These are phyloP conservation scores for Cercospora janseana DNA, from an alignment of 2,329 filamentous ascomycete genomes.

Conservation along the genomic window DNA sequence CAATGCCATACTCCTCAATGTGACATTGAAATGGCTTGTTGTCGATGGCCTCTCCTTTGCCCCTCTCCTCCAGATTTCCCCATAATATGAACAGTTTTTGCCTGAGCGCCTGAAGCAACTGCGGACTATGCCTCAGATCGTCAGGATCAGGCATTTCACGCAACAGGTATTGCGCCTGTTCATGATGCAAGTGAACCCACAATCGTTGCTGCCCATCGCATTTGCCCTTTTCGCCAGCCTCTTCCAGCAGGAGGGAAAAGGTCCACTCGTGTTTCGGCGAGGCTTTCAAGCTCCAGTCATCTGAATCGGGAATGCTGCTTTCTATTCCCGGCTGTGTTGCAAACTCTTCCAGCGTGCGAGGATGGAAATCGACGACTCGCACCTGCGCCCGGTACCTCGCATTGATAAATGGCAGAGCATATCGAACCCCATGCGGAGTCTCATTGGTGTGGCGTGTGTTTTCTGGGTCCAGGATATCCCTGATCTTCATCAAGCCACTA, in stretches of 20 bases:
- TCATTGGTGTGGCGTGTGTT: conserved; percentile 48
- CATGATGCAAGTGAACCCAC: conserved; percentile 67
- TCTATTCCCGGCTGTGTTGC: conserved; percentile 39
- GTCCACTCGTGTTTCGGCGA: conserved; percentile 70
- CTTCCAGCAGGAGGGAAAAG: conserved; percentile 77
- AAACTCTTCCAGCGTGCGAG: conserved; percentile 69
- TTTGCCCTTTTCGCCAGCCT: conserved; percentile 44
- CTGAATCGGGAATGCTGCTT: conserved; percentile 17
- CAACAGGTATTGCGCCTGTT: conserved; percentile 57
- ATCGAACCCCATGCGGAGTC: conserved; percentile 33
- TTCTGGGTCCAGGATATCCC: conserved; percentile 50
- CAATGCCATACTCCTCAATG: conserved; percentile 45
- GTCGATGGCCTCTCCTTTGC: conserved; percentile 19
- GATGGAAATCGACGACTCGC: conserved; percentile 80
- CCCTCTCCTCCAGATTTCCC: conserved; percentile 74
- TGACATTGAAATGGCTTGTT: conserved; percentile 49
- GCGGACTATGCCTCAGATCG: conserved; percentile 57
- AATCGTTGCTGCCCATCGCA: conserved; percentile 38
- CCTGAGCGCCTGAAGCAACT: conserved; percentile 55
- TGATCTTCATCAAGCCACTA: conserved; percentile 41
- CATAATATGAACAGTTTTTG: conserved; percentile 76
- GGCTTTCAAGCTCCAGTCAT: conserved; percentile 40
- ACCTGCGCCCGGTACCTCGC: conserved; percentile 66
- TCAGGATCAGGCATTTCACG: conserved; percentile 54
- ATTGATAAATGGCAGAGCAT: conserved; percentile 48